Base-by-base conservation (phyloP, 768 basidiomycete species). In the Kwoniella heveanensis region DNA sequence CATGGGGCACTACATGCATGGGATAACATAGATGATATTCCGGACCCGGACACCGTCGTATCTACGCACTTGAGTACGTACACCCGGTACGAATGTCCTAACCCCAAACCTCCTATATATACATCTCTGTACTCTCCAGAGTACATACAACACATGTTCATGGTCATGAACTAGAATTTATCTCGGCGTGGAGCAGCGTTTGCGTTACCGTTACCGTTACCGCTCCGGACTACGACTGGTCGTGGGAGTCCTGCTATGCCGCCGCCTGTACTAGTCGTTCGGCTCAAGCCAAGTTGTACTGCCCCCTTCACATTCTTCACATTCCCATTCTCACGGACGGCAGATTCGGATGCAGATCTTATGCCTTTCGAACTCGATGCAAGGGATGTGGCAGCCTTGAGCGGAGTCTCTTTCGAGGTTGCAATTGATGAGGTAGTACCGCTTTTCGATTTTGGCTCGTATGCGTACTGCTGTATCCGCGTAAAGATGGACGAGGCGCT, bases 401-500 rank as follows among this genome's bases (percentile, higher is more conserved):
- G 24, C 26, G 55, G 56, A 12, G 54, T 57, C 24, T n/a, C n/a
- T 21, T 29, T 37, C 29, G 39, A 49, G n/a, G n/a, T n/a, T 36
- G 36, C 8, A 9, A 19, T 32, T 17, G 51, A 27, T 30, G 55
- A 48, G 21, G 6, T 49, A 24, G 22, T 48, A 60, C 7, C 24
- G 10, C 19, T 30, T 21, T 52, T 60, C 37, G 53, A 17, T 55
- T 56, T 55, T 1, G 62, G 55, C 39, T 51, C 30, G 25, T n/a
- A 64, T 7, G 47, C 55, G 27, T 57, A 64, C 25, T 57, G 53
- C 48, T 53, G 54, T 6, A 64, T 60, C 8, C 48, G 25, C 12
- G 57, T 27, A 17, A 17, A 44, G 39, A 44, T 44, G 39, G 39
- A 44, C 10, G 49, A 22, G 4, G 19, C 57, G n/a, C 30, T 58